Evolutionary conservation across 176 grass and related monocot genomes (phyloP).

Genomic region (Pontederia crassipes): DNA sequence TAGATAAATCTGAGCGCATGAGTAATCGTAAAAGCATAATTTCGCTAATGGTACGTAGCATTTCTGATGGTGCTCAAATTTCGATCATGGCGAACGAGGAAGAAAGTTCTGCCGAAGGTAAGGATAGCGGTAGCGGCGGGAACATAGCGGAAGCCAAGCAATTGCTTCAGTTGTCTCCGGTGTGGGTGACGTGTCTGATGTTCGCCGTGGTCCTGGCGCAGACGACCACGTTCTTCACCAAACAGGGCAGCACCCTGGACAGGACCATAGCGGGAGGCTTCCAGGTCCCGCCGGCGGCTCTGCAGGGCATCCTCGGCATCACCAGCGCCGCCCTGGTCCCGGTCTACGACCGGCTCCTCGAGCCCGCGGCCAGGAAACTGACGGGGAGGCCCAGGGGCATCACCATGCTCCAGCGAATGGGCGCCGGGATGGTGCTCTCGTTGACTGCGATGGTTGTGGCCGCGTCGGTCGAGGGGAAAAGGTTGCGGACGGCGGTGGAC

Average conservation of each 20-base stretch:
- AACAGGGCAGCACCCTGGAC: slow-evolving; percentile 60
- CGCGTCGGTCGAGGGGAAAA: slow-evolving; percentile 37
- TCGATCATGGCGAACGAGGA: no score
- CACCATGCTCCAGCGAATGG: slow-evolving; percentile 50
- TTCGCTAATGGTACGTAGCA: no score
- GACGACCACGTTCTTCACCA: slow-evolving; percentile 49
- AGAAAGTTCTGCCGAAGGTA: background rate
- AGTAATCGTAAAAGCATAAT: background rate
- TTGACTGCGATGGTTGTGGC: slow-evolving; percentile 33
- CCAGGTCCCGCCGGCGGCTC: slow-evolving; percentile 41
- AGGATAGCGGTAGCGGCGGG: background rate
- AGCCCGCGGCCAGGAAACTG: slow-evolving; percentile 35
- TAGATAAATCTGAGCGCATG: no score
- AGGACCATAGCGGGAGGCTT: slow-evolving; percentile 27
- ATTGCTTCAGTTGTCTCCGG: slow-evolving; percentile 30
- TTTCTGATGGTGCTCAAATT: no score
- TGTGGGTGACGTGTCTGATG: slow-evolving; percentile 46
- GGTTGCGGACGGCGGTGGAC: slow-evolving; percentile 33
- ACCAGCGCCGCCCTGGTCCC: slow-evolving; percentile 35
- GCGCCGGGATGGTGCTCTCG: slow-evolving; percentile 32
- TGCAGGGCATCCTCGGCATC: slow-evolving; percentile 45
- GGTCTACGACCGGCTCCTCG: slow-evolving; percentile 43
- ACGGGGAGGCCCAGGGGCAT: slow-evolving; percentile 37
- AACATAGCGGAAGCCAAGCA: slow-evolving; percentile 23
- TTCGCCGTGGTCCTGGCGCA: slow-evolving; percentile 32